phyloP scores from a whole-genome alignment of 2,329 filamentous ascomycete genomes.

The Fusarium coicis region DNA sequence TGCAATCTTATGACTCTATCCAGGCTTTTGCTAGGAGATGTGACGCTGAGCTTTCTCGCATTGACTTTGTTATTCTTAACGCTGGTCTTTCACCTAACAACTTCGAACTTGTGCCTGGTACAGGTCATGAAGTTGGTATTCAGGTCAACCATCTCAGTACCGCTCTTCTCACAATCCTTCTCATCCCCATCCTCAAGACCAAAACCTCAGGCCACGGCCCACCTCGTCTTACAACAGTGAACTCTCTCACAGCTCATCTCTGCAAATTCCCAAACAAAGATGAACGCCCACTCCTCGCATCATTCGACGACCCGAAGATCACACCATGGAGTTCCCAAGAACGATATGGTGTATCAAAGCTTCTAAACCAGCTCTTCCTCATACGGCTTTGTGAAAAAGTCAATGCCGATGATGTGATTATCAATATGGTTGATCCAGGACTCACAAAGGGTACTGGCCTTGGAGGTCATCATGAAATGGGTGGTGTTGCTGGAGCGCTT shows the following conservation, averaged over 20 bases:
- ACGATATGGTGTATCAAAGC: constrained; percentile 47
- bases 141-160: constrained; percentile 51
- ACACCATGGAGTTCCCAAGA: constrained; percentile 36
- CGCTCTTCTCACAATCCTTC: constrained; percentile 41
- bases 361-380: constrained; percentile 50
- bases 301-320: constrained; percentile 42
- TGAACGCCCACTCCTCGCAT: constrained; percentile 41
- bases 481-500: constrained; percentile 1
- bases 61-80: constrained; percentile 49
- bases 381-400: constrained; percentile 53
- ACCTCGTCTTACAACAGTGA: constrained; percentile 45
- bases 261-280: constrained; percentile 43
- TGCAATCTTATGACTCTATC: constrained; percentile 43
- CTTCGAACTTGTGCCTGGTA: constrained; percentile 30
- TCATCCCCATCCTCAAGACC: constrained; percentile 39
- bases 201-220: constrained; percentile 13
- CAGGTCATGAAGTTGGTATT: constrained; percentile 46
- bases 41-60: constrained; percentile 11
- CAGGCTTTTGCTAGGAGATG: constrained; percentile 31
- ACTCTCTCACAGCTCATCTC: constrained; percentile 42
- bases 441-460: constrained; percentile 44
- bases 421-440: constrained; percentile 52
- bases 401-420: constrained; percentile 46
- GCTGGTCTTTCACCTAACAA: constrained; percentile 42
- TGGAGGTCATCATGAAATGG: constrained; percentile 17